Base-by-base conservation (phyloP, 2,329 filamentous ascomycete genomes). In the Penicillium freii region DNA sequence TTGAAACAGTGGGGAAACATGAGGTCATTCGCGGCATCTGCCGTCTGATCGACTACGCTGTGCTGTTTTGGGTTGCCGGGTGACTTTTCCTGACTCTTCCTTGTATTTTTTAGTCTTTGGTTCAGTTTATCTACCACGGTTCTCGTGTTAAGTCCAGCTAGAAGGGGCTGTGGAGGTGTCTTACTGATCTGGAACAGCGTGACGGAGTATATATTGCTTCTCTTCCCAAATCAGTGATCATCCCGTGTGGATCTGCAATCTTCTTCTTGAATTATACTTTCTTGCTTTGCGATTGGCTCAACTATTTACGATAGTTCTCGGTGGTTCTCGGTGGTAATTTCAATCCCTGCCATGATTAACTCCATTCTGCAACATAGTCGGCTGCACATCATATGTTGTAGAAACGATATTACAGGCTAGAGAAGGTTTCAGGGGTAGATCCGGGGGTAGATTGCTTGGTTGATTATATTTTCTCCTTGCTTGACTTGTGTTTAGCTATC, bases 21-120 rank as follows among this genome's bases (percentile, higher is more conserved):
- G 63, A 66, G 50, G 57, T 66, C 62, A 66, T 61, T 44, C 47
- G 54, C 64, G 63, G 62, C 63, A 57, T 62, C 58, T 54, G 59
- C 64, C 64, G 61, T 54, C 51, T 57, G 55, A 57, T 57, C 55
- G 44, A 49, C 55, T 34, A 21, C 49, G 29, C 47, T 44, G 54
- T 21, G 15, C 42, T 56, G 42, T 43, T 53, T 52, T 40, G 42
- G 47, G 38, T 8, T 5, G 5, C 13, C 40, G 33, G 33, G 21
- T 36, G 19, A 21, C 5, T 42, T 49, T 42, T 23, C 17, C 25
- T 27, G 27, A 27, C 27, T 27, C 5, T 34, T 34, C 29, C 51
- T 31, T 21, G 21, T 21, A 23, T 51, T 40, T 42, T 49, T 10
- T 31, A 31, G 29, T 11, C 4, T 31, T 31, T 31, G 29, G 47